Base-by-base conservation (phyloP, 352 stramenopile genomes). In the Globisporangium nodosum region DNA sequence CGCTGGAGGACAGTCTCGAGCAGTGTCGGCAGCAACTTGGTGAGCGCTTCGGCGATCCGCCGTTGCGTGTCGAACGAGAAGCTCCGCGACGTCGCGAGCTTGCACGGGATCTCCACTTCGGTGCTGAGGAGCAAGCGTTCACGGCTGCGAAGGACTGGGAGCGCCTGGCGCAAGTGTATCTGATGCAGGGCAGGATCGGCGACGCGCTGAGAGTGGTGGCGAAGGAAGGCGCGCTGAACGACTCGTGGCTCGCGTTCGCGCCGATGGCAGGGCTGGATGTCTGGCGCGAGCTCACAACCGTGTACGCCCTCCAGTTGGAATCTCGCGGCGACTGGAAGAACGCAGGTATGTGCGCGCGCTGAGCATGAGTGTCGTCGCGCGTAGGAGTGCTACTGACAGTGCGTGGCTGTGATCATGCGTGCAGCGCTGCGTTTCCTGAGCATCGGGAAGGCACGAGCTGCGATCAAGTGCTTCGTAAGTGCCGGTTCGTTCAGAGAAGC, bases 221-320 rank as follows among this genome's bases (percentile, higher is more conserved):
- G 5, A 74, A 72, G 24, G 73, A 87, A 63, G 61, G 66, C 39
- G 54, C 55, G 24, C 63, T 93, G 13, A 72, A 58, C 27, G 46
- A 71, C 24, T 67, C 63, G 9, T 93, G 81, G 81, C 64, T 93
- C n/a, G 67, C 81, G 1, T 74, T 84, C 27, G 81, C 84, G 24
- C 81, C 84, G 1, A 85, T 88, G 76, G 81, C 74, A n/a, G 84
- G 84, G 2, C 50, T 85, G 49, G 76, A 88, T 30, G 70, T 90
- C 18, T 93, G 83, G 83, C 68, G 75, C 31, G 77, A 93, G 45
- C 64, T 88, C 49, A 76, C 78, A 3, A 71, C 72, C 30, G 52
- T 90, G 24, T 93, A 88, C 20, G 81, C 83, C 1, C 63, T 62
- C 1, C 83, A 91, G 42, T 62, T 90, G 1, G 69, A 79, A 15